A percentile compares a stretch with the other conserved stretches of the same genome.
These are phyloP conservation scores for Lagenidium sp. DNA, from an alignment of 352 stramenopile species.

Conservation along the genomic window DNA sequence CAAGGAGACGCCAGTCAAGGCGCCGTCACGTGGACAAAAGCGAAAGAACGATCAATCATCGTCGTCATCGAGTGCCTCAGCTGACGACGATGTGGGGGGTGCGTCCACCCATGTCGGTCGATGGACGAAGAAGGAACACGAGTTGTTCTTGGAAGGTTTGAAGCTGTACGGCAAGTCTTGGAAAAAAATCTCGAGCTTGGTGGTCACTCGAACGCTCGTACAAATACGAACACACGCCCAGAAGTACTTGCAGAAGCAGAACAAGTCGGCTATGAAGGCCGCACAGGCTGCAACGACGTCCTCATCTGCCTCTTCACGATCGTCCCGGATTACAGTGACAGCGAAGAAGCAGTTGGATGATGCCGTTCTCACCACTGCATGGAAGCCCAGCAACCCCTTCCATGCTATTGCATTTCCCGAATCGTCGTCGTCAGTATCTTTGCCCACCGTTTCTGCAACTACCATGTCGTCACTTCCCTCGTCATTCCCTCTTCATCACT, in stretches of 20 bases:
- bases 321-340: conserved; percentile 2
- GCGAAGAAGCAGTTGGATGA: not conserved
- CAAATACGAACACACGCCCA: conserved; percentile 97
- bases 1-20: not conserved
- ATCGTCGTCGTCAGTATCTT: conserved; percentile 6
- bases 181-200: conserved; percentile 85
- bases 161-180: conserved; percentile 85
- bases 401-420: conserved; percentile 21
- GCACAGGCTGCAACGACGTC: conserved; percentile 14
- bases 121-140: conserved; percentile 87
- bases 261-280: conserved; percentile 38
- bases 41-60: conserved; percentile 10
- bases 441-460: not conserved
- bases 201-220: conserved; percentile 78
- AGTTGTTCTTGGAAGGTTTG: conserved; percentile 83
- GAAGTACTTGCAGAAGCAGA: conserved; percentile 93
- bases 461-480: conserved; percentile 8
- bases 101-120: conserved; percentile 45
- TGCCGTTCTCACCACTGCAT: too few relatives aligned
- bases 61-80: not conserved
- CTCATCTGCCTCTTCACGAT: not conserved
- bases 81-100: not conserved
- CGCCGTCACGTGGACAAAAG: conserved; percentile 10
- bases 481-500: not conserved
- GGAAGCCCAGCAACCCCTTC: conserved; percentile 11